A percentile compares a stretch with the other conserved stretches of the same genome.
These are phyloP conservation scores for Scorias spongiosa DNA, from an alignment of 2,329 filamentous ascomycete species.

Conservation along the genomic window DNA sequence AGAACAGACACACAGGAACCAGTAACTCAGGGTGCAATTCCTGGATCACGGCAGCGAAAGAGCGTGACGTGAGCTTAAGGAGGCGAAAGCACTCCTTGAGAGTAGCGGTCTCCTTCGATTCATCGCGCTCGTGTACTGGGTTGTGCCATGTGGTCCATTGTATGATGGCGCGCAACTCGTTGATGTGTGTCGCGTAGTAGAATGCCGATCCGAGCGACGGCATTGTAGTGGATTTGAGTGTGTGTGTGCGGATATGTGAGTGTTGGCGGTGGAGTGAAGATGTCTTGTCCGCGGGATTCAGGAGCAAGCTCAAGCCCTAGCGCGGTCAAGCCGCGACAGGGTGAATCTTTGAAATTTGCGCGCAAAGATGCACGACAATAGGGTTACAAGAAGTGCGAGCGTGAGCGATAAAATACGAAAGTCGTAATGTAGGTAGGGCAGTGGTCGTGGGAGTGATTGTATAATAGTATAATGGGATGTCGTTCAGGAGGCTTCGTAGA, in stretches of 20 bases:
- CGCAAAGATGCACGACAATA: too few species aligned
- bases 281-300: too few species aligned
- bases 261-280: too few species aligned
- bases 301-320: too few species aligned
- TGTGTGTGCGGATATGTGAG: not conserved
- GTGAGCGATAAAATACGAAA: too few species aligned
- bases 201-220: conserved; percentile 15
- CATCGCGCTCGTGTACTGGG: conserved; percentile 71
- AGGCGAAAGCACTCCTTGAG: conserved; percentile 74
- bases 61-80: conserved; percentile 77
- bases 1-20: conserved; percentile 79
- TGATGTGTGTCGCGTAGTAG: conserved; percentile 21
- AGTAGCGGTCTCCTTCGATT: conserved; percentile 55
- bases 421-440: too few species aligned
- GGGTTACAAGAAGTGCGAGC: too few species aligned
- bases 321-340: too few species aligned
- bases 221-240: conserved; percentile 11
- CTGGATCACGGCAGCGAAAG: conserved; percentile 84
- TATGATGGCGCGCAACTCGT: conserved; percentile 23
- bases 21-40: conserved; percentile 91
- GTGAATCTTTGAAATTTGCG: too few species aligned
- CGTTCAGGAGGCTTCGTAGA: too few species aligned
- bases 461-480: too few species aligned
- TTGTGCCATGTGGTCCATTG: conserved; percentile 79
- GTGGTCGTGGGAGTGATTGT: too few species aligned